Base-by-base conservation (phyloP, 441 rosid genomes). In the Erysimum cheiri region DNA sequence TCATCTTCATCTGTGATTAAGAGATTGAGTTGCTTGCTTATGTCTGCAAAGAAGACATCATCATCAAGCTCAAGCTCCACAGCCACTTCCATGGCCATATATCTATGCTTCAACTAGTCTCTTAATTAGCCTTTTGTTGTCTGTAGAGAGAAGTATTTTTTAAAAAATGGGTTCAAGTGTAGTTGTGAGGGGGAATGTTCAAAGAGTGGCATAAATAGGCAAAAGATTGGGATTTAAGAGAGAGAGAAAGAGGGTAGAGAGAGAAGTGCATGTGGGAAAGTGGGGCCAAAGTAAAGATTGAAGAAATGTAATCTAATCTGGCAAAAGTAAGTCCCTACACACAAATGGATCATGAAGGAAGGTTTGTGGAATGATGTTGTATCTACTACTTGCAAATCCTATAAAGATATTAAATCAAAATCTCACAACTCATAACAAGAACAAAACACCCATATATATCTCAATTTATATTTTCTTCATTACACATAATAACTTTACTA, bases 1-100 rank as follows among this genome's bases (percentile, higher is more conserved):
- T 89, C 88, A 57, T 93, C 89, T 35, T 87, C 99, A 56, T 94
- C 99, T 88, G 88, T 90, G 73, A 92, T 92, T 11, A 94, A 89
- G 69, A 94, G 96, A 70, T 96, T 86, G 68, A 94, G 85, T 71
- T 83, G 96, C 84, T 78, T 90, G 92, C 90, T 92, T 39, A 94
- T 78, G 74, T 91, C 97, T 63, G 96, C 98, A 78, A 84, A 94
- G 66, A 82, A 83, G 77, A 87, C 62, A 76, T 92, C 99, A 84
- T 94, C 99, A 77, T 94, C 99, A 17, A 92, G 67, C 63, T 91
- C 97, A 81, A 84, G 67, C 54, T 85, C 84, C 68, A 80, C 71
- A 40, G 71, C 61, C 4, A 69, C 52, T 54, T 75, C 74, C 74
- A 75, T 63, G 6, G 74, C 70, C 74, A 47, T 75, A 10, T 32